Evolutionary conservation across 75 land plant genomes (phyloP).

Genomic region (Pinus tabuliformis): DNA sequence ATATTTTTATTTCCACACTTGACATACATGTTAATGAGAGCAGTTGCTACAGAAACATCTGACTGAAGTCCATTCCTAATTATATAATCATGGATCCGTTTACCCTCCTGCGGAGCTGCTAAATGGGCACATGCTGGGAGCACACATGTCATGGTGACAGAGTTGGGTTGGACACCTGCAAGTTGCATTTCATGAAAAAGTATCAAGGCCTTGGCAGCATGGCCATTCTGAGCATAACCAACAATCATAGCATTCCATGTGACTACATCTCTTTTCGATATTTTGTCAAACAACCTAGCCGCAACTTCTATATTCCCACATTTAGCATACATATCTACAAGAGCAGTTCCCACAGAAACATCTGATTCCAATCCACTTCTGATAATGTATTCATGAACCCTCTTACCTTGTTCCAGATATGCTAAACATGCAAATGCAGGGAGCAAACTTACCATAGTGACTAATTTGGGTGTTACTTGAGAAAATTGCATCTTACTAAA

Average conservation of each 20-base stretch:
- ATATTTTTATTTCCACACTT: conserved; percentile 13
- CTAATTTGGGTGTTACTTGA: not conserved
- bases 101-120: conserved; percentile 36
- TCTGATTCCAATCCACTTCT: conserved; percentile 5
- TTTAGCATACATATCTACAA: conserved; percentile 58
- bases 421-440: conserved; percentile 7
- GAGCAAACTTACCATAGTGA: conserved; percentile 6
- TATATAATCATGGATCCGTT: conserved; percentile 46
- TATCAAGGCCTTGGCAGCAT: conserved; percentile 27
- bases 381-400: conserved; percentile 3
- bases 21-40: conserved; percentile 55
- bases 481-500: not conserved
- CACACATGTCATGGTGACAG: conserved; percentile 41
- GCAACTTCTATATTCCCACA: conserved; percentile 50
- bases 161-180: conserved; percentile 28
- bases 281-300: conserved; percentile 34
- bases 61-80: conserved; percentile 29
- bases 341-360: conserved; percentile 19
- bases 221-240: conserved; percentile 41
- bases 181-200: conserved; percentile 43
- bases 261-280: conserved; percentile 43
- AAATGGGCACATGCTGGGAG: conserved; percentile 54
- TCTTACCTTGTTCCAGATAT: not conserved
- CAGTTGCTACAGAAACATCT: conserved; percentile 59
- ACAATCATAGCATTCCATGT: conserved; percentile 73